A percentile compares a stretch with the other conserved stretches of the same genome.
phyloP scores from a whole-genome alignment of 2,329 filamentous ascomycete species.

The Exophiala spinifera region DNA sequence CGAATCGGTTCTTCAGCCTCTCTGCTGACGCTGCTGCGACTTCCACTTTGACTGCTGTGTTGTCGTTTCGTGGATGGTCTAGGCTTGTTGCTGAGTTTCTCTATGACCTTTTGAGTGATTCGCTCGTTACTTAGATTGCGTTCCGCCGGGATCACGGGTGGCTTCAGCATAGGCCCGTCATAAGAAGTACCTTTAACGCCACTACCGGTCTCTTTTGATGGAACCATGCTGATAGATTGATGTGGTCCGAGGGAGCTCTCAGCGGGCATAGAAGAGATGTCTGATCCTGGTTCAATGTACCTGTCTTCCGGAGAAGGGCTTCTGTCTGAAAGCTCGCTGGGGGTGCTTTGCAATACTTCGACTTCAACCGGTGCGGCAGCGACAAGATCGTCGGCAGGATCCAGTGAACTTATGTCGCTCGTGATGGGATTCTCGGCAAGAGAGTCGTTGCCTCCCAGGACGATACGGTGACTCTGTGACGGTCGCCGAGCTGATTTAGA shows the following conservation, averaged over 20 bases:
- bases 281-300: constrained; percentile 70
- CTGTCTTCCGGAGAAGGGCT: constrained; percentile 56
- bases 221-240: constrained; percentile 34
- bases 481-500: constrained; percentile 70
- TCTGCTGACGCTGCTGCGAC: constrained; percentile 40
- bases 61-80: constrained; percentile 42
- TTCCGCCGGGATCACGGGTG: constrained; percentile 57
- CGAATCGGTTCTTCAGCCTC: constrained; percentile 40
- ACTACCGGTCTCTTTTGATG: constrained; percentile 39
- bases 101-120: constrained; percentile 65
- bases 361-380: constrained; percentile 75
- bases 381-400: constrained; percentile 67
- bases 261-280: constrained; percentile 80
- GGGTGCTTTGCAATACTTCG: constrained; percentile 69
- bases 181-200: constrained; percentile 40
- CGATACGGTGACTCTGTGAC: constrained; percentile 66
- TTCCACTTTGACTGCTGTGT: constrained; percentile 44
- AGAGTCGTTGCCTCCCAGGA: constrained; percentile 48
- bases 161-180: constrained; percentile 52
- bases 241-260: constrained; percentile 65
- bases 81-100: constrained; percentile 59
- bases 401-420: constrained; percentile 68
- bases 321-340: constrained; percentile 67
- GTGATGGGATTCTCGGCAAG: constrained; percentile 52
- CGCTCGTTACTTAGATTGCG: constrained; percentile 65